phyloP scores from a whole-genome alignment of 495 filamentous ascomycete species.

The Hypomontagnella submonticulosa region DNA sequence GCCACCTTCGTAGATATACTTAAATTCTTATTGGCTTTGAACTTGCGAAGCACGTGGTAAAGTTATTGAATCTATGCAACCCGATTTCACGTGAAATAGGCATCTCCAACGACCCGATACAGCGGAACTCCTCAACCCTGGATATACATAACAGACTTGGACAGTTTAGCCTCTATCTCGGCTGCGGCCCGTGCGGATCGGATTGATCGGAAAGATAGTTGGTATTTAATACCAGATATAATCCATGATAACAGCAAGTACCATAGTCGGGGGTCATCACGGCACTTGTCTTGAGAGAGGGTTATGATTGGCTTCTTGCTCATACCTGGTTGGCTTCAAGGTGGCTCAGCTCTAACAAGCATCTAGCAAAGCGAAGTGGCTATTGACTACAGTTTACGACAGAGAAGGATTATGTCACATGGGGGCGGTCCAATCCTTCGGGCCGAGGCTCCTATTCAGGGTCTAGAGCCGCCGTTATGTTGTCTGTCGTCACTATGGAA shows the following conservation, averaged over 20 bases:
- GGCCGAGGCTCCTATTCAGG: conserved; percentile 24
- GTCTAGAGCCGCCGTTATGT: conserved; percentile 5
- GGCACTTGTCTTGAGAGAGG: conserved; percentile 1
- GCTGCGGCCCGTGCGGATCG: conserved; percentile 6
- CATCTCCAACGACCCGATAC: conserved; percentile 9
- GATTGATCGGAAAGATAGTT: conserved; percentile 5
- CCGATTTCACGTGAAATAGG: conserved; percentile 15
- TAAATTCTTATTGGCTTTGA: conserved; percentile 10
- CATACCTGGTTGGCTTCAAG: not conserved
- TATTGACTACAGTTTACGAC: not conserved
- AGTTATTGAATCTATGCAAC: not conserved
- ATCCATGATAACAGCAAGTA: conserved; percentile 2
- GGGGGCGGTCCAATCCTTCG: conserved; percentile 19
- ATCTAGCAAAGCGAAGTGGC: not conserved
- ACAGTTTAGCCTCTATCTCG: conserved; percentile 1
- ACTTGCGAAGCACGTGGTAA: conserved; percentile 12
- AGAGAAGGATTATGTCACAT: conserved; percentile 9
- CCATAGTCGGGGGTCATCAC: not conserved
- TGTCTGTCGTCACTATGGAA: conserved; percentile 10
- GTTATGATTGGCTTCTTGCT: conserved; percentile 1
- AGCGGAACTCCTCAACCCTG: conserved; percentile 10
- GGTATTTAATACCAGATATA: not conserved
- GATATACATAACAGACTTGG: not conserved
- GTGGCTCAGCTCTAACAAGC: not conserved
- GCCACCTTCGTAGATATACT: conserved; percentile 6